Base-by-base conservation (phyloP, 441 rosid species). In the Daphne laureola region DNA sequence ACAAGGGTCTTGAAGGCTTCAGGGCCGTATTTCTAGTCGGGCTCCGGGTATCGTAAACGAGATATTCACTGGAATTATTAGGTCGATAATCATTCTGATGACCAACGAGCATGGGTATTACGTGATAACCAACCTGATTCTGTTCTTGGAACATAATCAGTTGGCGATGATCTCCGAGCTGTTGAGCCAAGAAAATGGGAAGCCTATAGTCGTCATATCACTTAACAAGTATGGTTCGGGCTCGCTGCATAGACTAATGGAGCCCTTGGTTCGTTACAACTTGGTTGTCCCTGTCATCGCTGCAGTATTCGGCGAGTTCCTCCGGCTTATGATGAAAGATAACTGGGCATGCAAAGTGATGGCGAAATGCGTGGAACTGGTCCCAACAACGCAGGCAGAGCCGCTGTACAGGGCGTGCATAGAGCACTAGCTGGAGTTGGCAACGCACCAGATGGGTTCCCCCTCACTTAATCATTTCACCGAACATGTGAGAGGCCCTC, bases 391-490 rank as follows among this genome's bases (percentile, higher is more conserved):
- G 2, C 47, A 54, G 16, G 67, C n/a, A 4, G 17, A 1, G 0
- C 3, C 21, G 2, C 45, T 74, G 1, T 64, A 61, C 12, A 18
- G 49, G 17, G 49, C 53, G 7, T 55, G 61, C 2, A 45, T 63
- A 9, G n/a, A 17, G 2, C 16, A 14, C 11, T 59, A 65, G 36
- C 59, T 69, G 5, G 3, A 1, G 0, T 16, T 73, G 43, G 70
- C 75, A 7, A 67, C 53, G 4, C 14, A 68, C 41, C 14, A 17
- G 46, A 12, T 17, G 2, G 79, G 79, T 7, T 71, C 69, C n/a
- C n/a, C 64, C 21, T 44, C 64, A 4, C 2, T 67, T 12, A 70
- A 65, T 41, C 47, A 54, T 12, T 36, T 74, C 45, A 62, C 67
- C 16, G 59, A 56, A 12, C 61, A 43, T 5, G 68, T 53, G 55